Evolutionary conservation across 768 basidiomycete genomes (phyloP), one percentile per base, ranked within the genome.

Genomic region (Pholiota microspora): DNA sequence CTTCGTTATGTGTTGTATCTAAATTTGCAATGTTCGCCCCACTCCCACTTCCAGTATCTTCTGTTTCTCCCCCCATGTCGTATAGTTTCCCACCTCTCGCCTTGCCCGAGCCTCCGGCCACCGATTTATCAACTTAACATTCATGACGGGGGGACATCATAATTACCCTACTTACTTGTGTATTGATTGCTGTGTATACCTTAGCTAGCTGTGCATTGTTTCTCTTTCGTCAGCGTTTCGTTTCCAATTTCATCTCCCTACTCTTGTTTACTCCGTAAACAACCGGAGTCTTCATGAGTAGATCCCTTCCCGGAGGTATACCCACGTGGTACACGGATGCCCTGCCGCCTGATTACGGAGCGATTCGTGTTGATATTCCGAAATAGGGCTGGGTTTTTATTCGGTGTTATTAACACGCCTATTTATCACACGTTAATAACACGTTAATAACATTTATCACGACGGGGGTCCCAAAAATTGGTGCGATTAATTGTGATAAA

Each of bases 121-220:
- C 16, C 40, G 12, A 16, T 21, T 23, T 16, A 8, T 40, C 40
- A 16, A 42, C 40, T 42, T 42, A 42, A 42, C 23, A 42, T 18
- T 21, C 40, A 42, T 38, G 36, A 38, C 36, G 23, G 40, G 21
- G n/a, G 21, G 21, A 24, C 21, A 7, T 7, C 16, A 23, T 42
- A 42, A 42, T 42, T 21, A 42, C 21, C 21, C 40, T 42, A 42
- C 40, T 9, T 23, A 23, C 40, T 23, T 21, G 23, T 42, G 40
- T 42, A 42, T 42, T 42, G 40, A 42, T 42, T 23, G 40, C 16
- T 42, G 40, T 42, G 40, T 42, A 42, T 42, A 42, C 40, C 40
- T 42, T 42, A 42, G 40, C 40, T 42, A 42, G 40, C 40, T 42
- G 18, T 42, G 4, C 40, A 23, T 18, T 42, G 40, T 12, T 42